Base-by-base conservation (phyloP, 2,329 filamentous ascomycete species). In the Diaporthe capsici region DNA sequence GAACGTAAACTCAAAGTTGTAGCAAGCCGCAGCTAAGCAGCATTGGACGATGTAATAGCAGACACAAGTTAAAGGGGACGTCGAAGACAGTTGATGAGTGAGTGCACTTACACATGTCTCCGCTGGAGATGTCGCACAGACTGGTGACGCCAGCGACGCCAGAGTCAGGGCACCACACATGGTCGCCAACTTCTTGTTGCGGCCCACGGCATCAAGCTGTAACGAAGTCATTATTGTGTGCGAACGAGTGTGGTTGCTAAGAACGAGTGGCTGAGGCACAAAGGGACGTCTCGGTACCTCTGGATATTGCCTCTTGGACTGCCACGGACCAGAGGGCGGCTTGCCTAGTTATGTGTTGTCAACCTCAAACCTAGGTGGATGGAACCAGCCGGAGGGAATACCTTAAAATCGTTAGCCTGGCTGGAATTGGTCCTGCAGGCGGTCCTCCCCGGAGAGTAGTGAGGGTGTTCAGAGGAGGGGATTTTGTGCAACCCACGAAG, bases 111-210 rank as follows among this genome's bases (percentile, higher is more conserved):
- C 72, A 42, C 72, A 74, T 7, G 39, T 28, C 22, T 61, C 55
- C 1, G 44, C 67, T 3, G 28, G 55, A 10, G 51, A 61, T 0
- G 37, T 61, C 8, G 42, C 53, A 28, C 65, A 71, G 20, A 60
- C 49, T 37, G 44, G 55, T 8, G 34, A 51, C 17, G 51, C 20
- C 53, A 47, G 55, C 20, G 42, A 31, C 8, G 44, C 63, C 39
- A 71, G 73, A n/a, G 39, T 71, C 73, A 63, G 22, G 34, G 25
- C 65, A 61, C 42, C 28, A 22, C 53, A 60, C 31, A 61, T 39
- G 44, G n/a, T 34, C 17, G 42, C 53, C 4, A 2, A 31, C 17
- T n/a, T 34, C 28, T 34, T 71, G 65, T 17, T 3, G 9, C 34
- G 49, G 15, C 49, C n/a, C n/a, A 55, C 49, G 65, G 15, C 49